Percentiles rank a stretch among this genome's conserved stretches.
Conservation (phyloP, 2,329 filamentous ascomycete genomes). For the Tricladium varicosporioides region DNA sequence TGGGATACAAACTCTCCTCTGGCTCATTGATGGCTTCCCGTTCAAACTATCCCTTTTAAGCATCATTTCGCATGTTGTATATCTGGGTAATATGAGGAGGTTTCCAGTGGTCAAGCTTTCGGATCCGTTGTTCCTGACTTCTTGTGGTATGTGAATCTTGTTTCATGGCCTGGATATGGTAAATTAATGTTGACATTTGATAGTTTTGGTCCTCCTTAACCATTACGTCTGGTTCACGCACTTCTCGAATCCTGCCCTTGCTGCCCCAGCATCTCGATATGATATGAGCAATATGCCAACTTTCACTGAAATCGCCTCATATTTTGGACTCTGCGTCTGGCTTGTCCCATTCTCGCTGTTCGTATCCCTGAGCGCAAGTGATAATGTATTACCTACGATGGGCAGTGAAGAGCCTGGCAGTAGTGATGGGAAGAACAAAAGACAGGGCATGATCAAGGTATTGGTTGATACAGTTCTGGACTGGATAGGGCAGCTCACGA, state of each 20-base stretch:
- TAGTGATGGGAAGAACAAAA: constrained; percentile 46
- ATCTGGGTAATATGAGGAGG: constrained; percentile 78
- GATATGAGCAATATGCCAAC: constrained; percentile 66
- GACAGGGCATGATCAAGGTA: constrained; percentile 66
- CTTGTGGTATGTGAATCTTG: constrained; percentile 61
- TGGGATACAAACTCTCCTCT: constrained; percentile 69
- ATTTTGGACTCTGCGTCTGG: constrained; percentile 96
- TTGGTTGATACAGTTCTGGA: constrained; percentile 58
- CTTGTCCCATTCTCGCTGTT: constrained; percentile 93
- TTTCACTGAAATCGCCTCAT: constrained; percentile 93
- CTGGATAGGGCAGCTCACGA: constrained; percentile 19
- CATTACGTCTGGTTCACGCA: constrained; percentile 96
- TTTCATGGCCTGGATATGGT: neutral
- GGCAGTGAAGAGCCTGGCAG: constrained; percentile 60
- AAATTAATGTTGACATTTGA: neutral
- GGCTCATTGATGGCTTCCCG: constrained; percentile 82
- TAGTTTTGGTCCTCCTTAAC: constrained; percentile 80
- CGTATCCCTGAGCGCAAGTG: constrained; percentile 87
- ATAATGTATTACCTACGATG: constrained; percentile 93
- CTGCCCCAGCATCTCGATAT: constrained; percentile 61
- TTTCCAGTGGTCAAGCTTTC: constrained; percentile 79
- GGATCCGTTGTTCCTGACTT: constrained; percentile 81
- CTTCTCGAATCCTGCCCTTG: constrained; percentile 67
- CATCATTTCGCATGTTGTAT: constrained; percentile 78
- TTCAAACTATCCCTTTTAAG: constrained; percentile 71